These are phyloP conservation scores for Coniochaeta sp. DNA, from an alignment of 2,329 filamentous ascomycete species.

Conservation along the genomic window DNA sequence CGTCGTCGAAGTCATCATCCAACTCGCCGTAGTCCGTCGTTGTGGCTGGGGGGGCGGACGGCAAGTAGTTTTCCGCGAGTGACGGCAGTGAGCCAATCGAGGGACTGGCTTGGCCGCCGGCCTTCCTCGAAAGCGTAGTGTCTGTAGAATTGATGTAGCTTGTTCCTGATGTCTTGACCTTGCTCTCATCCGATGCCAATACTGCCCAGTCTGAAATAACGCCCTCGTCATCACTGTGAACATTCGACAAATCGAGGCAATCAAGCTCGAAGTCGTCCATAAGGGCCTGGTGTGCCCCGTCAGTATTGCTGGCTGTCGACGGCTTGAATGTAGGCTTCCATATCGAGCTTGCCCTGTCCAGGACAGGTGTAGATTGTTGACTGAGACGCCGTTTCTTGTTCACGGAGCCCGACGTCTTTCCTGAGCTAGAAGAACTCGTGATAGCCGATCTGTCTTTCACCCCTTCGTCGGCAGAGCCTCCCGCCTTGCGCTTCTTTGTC, in stretches of 20 bases:
- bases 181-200: not conserved
- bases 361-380: not conserved
- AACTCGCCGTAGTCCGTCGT: not conserved
- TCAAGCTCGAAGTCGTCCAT: conserved; percentile 4
- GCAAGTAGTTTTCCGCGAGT: not conserved
- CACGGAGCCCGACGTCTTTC: not conserved
- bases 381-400: not conserved
- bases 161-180: not conserved
- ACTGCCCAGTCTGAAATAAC: not conserved
- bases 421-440: not conserved
- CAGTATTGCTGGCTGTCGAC: not conserved
- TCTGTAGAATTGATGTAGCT: not conserved
- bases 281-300: not conserved
- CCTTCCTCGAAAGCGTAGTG: not conserved
- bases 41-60: not conserved
- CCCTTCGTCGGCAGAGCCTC: not conserved
- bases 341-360: not conserved
- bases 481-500: conserved; percentile 18
- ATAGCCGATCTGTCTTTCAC: not conserved
- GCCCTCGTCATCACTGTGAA: conserved; percentile 1
- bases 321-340: not conserved
- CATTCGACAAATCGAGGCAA: conserved; percentile 7
- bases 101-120: not conserved
- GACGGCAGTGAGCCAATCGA: not conserved
- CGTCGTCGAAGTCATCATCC: not conserved